phyloP scores from a whole-genome alignment of 129 eudicot genomes.

The Dittrichia graveolens region DNA sequence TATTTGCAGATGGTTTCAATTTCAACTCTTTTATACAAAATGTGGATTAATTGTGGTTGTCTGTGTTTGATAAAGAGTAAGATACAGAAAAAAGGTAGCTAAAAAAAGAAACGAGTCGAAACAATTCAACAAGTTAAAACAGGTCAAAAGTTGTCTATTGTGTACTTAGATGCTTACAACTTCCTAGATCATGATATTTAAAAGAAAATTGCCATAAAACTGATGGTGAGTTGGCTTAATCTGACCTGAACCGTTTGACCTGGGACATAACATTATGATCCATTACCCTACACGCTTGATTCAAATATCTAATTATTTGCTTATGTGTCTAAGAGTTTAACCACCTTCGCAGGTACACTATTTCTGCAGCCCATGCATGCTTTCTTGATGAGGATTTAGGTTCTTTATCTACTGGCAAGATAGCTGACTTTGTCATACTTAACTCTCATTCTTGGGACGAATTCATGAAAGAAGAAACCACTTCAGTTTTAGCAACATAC shows the following conservation, averaged over 20 bases:
- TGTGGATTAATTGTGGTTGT: background rate
- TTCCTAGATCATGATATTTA: background rate
- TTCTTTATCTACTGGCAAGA: slow-evolving; percentile 76
- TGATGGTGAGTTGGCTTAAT: slow-evolving; percentile 1
- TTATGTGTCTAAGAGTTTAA: slow-evolving; percentile 13
- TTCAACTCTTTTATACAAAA: no score
- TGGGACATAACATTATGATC: background rate
- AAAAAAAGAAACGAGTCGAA: background rate
- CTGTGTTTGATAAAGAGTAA: background rate
- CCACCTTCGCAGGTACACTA: slow-evolving; percentile 64
- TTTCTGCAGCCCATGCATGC: slow-evolving; percentile 79
- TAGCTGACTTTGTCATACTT: slow-evolving; percentile 83
- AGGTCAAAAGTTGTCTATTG: background rate
- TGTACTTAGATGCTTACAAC: slow-evolving; percentile 6
- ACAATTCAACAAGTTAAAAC: background rate
- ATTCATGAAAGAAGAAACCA: slow-evolving; percentile 49
- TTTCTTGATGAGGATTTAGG: slow-evolving; percentile 82
- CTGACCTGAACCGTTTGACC: background rate
- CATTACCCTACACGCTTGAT: background rate
- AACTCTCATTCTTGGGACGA: slow-evolving; percentile 59
- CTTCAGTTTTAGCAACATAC: slow-evolving; percentile 70
- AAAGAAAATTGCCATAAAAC: background rate
- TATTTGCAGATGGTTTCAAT: no score
- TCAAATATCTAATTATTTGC: background rate
- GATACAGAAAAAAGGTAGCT: background rate